Evolutionary conservation across 2,329 filamentous ascomycete species (phyloP).

Genomic region (Seiridium unicorne): DNA sequence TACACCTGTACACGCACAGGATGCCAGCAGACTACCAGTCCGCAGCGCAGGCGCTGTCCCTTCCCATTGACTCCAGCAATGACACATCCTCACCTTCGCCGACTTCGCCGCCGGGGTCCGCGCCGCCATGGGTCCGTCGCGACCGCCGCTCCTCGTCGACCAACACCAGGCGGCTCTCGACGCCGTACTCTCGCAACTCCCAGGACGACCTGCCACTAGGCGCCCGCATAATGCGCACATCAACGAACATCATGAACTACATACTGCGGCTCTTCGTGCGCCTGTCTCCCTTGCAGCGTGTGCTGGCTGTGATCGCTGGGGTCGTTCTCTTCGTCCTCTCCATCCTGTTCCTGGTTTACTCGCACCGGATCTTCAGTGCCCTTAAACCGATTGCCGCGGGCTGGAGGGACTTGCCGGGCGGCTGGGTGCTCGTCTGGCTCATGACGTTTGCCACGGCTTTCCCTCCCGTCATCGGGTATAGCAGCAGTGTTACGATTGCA

Average conservation of each 20-base stretch:
- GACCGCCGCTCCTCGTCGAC: slow-evolving; percentile 16
- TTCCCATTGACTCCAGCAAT: slow-evolving; percentile 34
- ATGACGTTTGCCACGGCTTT: slow-evolving; percentile 77
- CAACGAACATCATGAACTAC: slow-evolving; percentile 39
- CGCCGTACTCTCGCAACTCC: slow-evolving; percentile 32
- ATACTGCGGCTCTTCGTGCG: slow-evolving; percentile 49
- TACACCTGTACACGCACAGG: slow-evolving; percentile 9
- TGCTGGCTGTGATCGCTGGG: slow-evolving; percentile 51
- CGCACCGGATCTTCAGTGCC: slow-evolving; percentile 73
- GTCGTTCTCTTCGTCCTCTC: slow-evolving; percentile 52
- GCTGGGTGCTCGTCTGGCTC: slow-evolving; percentile 74
- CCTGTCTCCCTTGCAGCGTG: slow-evolving; percentile 60
- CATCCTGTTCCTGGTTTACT: slow-evolving; percentile 74
- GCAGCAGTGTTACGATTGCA: slow-evolving; percentile 60
- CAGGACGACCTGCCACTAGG: slow-evolving; percentile 26
- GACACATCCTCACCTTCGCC: slow-evolving; percentile 20
- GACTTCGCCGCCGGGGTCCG: slow-evolving; percentile 34
- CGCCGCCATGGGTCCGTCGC: slow-evolving; percentile 40
- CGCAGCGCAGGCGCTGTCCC: slow-evolving; percentile 47
- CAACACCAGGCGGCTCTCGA: slow-evolving; percentile 39
- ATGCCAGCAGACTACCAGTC: slow-evolving; percentile 54
- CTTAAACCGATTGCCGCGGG: slow-evolving; percentile 70
- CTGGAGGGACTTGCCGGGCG: slow-evolving; percentile 73
- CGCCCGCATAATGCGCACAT: slow-evolving; percentile 38
- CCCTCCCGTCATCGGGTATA: slow-evolving; percentile 86